These are phyloP conservation scores for Vigna mungo DNA, from an alignment of 306 rosid genomes.

Conservation along the genomic window DNA sequence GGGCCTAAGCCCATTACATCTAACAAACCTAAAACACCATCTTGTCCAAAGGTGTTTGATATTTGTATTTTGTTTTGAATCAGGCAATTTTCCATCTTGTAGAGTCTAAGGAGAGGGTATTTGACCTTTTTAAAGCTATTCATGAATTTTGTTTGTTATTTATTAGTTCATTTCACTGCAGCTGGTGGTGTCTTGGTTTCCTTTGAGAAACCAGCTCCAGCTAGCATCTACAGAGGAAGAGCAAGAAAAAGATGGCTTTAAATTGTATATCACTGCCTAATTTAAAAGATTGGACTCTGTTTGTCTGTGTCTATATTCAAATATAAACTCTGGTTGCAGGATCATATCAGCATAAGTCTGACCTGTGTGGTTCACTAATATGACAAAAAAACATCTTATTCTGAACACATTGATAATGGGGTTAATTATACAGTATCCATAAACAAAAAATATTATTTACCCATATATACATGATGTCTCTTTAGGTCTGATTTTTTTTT, in stretches of 20 bases:
- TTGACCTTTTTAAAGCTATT: background rate
- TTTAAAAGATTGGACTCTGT: background rate
- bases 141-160: background rate
- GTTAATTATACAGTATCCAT: background rate
- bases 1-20: too few species aligned
- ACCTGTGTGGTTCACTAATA: slow-evolving; percentile 5
- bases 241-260: background rate
- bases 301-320: background rate
- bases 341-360: background rate
- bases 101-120: background rate
- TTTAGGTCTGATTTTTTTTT: background rate
- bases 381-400: background rate
- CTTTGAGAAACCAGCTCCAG: slow-evolving; percentile 2
- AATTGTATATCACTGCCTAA: background rate
- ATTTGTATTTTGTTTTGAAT: background rate
- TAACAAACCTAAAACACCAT: background rate
- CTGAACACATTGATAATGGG: background rate
- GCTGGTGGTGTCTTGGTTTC: background rate
- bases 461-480: background rate
- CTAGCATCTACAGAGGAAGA: background rate
- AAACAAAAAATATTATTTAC: background rate
- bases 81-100: background rate
- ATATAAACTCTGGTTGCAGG: background rate
- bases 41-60: background rate
- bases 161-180: background rate